These are phyloP conservation scores for Berkeleyomyces basicola DNA, from an alignment of 2,329 filamentous ascomycete species.

Conservation along the genomic window DNA sequence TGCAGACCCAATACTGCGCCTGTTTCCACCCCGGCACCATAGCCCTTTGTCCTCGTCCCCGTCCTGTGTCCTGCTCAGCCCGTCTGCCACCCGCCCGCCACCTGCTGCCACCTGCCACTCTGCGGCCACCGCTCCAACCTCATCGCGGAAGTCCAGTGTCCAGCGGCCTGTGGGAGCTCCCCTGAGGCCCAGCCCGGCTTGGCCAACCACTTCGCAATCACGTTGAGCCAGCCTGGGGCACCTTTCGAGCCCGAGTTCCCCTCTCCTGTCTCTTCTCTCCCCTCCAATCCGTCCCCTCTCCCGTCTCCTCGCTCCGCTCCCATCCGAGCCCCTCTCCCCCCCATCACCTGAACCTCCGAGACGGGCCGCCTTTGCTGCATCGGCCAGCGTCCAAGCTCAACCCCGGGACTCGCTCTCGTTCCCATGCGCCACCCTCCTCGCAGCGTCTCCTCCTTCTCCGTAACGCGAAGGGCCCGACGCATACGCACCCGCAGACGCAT, in stretches of 20 bases:
- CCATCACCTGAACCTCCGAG: background rate
- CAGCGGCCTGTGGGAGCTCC: background rate
- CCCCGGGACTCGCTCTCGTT: conserved; percentile 7
- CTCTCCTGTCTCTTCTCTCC: too few relatives aligned
- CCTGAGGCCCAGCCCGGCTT: background rate
- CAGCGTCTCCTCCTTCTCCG: conserved; percentile 9
- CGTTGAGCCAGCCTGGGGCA: background rate
- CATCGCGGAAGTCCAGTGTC: background rate
- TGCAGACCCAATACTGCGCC: too few relatives aligned
- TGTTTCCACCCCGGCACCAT: too few relatives aligned
- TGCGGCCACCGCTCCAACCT: background rate
- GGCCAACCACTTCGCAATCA: background rate
- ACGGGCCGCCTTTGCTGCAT: background rate
- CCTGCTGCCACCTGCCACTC: background rate
- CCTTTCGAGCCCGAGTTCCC: background rate
- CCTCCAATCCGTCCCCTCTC: too few relatives aligned
- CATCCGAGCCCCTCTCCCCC: background rate
- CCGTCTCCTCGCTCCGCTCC: too few relatives aligned
- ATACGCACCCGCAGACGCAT: background rate
- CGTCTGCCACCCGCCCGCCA: background rate
- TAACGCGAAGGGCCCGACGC: conserved; percentile 11
- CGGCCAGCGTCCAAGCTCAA: background rate
- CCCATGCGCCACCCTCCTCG: conserved; percentile 10
- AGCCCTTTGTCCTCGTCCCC: too few relatives aligned
- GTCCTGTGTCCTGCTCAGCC: background rate